These are phyloP conservation scores for Bryoerythrophyllum caledonicum DNA, from an alignment of 225 moss, liverwort and hornwort species.

Conservation along the genomic window DNA sequence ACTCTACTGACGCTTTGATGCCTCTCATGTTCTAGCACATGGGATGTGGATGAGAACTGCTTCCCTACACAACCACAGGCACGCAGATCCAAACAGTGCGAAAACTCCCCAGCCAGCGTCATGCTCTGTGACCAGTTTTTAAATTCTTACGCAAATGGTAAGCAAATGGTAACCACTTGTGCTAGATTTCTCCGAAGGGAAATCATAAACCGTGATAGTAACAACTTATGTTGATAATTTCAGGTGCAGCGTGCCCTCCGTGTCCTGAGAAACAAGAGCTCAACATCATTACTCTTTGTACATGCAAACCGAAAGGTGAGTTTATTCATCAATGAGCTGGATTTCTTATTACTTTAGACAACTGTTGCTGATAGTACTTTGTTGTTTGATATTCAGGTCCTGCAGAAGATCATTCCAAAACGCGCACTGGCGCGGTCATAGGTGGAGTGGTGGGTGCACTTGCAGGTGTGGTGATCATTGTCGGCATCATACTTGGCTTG, in stretches of 20 bases:
- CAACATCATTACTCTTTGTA: constrained; percentile 29
- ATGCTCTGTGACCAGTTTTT: neutral
- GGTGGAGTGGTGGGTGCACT: constrained; percentile 25
- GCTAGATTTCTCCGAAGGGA: neutral
- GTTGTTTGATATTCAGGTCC: constrained; percentile 11
- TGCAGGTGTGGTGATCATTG: constrained; percentile 15
- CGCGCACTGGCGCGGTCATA: constrained; percentile 12
- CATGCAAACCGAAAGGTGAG: constrained; percentile 39
- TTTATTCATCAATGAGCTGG: neutral
- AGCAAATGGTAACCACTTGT: constrained; percentile 1
- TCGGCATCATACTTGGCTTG: constrained; percentile 17
- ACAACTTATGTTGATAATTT: neutral
- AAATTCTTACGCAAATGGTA: constrained; percentile 11
- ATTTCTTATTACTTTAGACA: too few species aligned
- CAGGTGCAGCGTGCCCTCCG: constrained; percentile 35
- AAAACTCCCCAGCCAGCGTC: neutral
- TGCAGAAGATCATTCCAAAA: neutral
- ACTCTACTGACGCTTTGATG: neutral
- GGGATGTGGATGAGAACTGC: constrained; percentile 52
- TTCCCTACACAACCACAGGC: neutral
- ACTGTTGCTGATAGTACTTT: too few species aligned
- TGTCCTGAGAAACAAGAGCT: constrained; percentile 33
- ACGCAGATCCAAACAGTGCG: constrained; percentile 5
- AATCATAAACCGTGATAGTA: neutral
- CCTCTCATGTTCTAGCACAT: neutral